Evolutionary conservation across 805 yeast genomes (phyloP), one percentile per base, ranked within the genome.

Genomic region (Sugiyamaella mastotermitis): DNA sequence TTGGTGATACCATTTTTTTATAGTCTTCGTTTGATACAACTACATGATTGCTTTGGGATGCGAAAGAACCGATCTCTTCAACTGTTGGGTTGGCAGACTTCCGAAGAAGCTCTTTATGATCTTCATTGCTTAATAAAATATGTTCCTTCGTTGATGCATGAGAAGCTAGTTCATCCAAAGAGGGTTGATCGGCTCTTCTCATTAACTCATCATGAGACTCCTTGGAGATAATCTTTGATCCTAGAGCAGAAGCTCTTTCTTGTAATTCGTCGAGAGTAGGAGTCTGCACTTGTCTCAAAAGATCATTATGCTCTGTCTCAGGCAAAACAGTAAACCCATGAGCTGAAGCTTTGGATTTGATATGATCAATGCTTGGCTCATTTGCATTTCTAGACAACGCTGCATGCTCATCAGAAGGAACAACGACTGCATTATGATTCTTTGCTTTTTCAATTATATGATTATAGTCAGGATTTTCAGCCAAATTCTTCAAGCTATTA

Each of bases 61-160:
- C 56, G 33, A 56, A 20, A 5, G 20, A 33, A 4, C 29, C 8
- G 13, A 50, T 15, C 17, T 49, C 52, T 1, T 33, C 38, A 9
- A 32, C 28, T 11, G 42, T 32, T 7, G 47, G 49, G 22, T 35
- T 25, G 7, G 35, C 15, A 2, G 50, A 41, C 23, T 36, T 28
- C 2, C 39, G 29, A 11, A 31, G 18, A 5, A 50, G 44, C 28
- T 43, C 49, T 7, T 43, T 31, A 24, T 46, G 44, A 29, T 64
- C 66, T 11, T 54, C 62, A 18, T 55, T 47, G 3, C 62, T 41
- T 10, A 66, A 15, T 6, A 61, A 42, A 10, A 50, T 54, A n/a
- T 58, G 53, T 9, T 60, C 63, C 9, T 55, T 40, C 32, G 48
- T 52, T 10, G 38, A 39, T 4, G 66, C 63, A 31, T 45, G 53